Evolutionary conservation across 768 basidiomycete species (phyloP).

Genomic region (Trametes cingulata): DNA sequence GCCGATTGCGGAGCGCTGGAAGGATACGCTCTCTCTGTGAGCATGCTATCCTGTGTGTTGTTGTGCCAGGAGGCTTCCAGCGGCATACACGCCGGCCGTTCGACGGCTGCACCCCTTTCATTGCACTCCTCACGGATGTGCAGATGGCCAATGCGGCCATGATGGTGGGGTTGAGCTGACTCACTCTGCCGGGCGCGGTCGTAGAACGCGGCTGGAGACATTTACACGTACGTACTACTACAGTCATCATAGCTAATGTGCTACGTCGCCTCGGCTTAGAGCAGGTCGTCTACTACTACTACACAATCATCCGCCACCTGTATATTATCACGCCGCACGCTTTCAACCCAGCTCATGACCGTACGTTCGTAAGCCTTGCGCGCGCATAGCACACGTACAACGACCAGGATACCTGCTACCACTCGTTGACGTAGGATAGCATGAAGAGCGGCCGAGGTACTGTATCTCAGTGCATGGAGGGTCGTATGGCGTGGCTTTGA

Average conservation of each 20-base stretch:
- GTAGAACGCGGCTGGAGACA: constrained; percentile 1
- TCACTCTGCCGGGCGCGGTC: not conserved
- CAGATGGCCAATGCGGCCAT: too few species aligned
- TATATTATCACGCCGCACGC: constrained; percentile 19
- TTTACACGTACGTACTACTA: constrained; percentile 16
- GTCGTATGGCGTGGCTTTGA: too few species aligned
- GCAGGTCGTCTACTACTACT: constrained; percentile 13
- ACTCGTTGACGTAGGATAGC: too few species aligned
- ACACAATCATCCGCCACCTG: constrained; percentile 17
- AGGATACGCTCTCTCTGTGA: constrained; percentile 49
- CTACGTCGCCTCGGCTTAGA: constrained; percentile 16
- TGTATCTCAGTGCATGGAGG: too few species aligned
- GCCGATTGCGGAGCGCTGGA: constrained; percentile 62
- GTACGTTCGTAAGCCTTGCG: not conserved
- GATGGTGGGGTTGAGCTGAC: not conserved
- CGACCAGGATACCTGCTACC: too few species aligned
- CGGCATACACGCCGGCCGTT: not conserved
- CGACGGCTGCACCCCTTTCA: too few species aligned
- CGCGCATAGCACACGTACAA: too few species aligned
- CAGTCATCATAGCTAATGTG: constrained; percentile 11
- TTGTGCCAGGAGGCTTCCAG: not conserved
- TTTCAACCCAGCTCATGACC: constrained; percentile 18
- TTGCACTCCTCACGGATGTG: too few species aligned
- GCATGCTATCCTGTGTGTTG: too few species aligned
- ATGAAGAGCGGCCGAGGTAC: too few species aligned